Base-by-base conservation (phyloP, 176 grass and related monocot genomes). In the Rhipidocladum racemiflorum region DNA sequence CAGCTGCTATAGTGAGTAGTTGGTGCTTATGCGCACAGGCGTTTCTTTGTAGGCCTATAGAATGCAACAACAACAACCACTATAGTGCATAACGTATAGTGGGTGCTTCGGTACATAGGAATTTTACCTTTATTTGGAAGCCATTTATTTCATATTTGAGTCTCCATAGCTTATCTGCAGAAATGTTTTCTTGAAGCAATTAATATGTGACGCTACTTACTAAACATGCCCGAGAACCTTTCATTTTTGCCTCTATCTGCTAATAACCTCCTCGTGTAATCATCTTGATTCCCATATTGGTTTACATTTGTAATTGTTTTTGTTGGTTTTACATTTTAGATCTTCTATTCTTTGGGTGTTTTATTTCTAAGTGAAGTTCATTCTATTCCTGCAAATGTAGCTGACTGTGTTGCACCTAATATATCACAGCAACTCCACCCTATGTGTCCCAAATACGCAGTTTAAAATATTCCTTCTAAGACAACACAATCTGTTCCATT, bases 371-470 rank as follows among this genome's bases (percentile, higher is more conserved):
- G 36, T 35, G 67, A 65, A 74, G 20, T 30, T 43, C 9, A 55
- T 53, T 64, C 12, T 81, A 29, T 61, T 86, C 38, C 36, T 87
- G 51, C 61, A 65, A 75, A 44, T 68, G 38, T 68, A 39, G 72
- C 32, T 0, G n/a, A 48, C 36, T 44, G 9, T 74, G 45, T 55
- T 36, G 36, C 69, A 78, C 25, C 56, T 83, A 54, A 34, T 70
- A 56, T 70, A 35, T 78, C 14, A 21, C 73, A 39, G 29, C 45
- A 83, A 63, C 44, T 72, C 27, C 39, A 75, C 28, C 28, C 16
- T 75, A 12, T 65, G 45, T 36, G 64, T 64, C 65, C 32, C 27
- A 67, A 43, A 23, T 25, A 18, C 9, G 5, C 49, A 60, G 24
- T 55, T 29, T 21, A 68, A 55, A 66, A 68, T 23, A 68, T 18